Evolutionary conservation across 2,329 filamentous ascomycete genomes (phyloP).

Genomic region (Talaromyces sp.): DNA sequence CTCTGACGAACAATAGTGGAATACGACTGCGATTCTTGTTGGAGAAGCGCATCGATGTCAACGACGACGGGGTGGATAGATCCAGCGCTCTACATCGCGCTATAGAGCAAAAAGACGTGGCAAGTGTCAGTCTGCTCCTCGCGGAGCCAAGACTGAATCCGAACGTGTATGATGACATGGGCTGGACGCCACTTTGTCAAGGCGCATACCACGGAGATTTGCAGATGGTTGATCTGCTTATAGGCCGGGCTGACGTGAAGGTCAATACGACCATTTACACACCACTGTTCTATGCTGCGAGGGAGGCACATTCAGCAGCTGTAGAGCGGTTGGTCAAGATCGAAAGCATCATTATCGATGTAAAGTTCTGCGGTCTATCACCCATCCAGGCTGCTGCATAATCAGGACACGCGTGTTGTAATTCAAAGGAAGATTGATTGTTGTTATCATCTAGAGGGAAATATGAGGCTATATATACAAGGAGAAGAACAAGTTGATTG

Average conservation of each 20-base stretch:
- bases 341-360: neutral
- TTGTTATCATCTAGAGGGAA: too few species aligned
- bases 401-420: too few species aligned
- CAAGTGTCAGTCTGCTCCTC: neutral
- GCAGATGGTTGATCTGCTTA: neutral
- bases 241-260: neutral
- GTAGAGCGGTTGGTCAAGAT: neutral
- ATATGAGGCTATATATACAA: too few species aligned
- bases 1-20: neutral
- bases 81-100: neutral
- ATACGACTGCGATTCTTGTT: neutral
- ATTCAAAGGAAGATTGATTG: too few species aligned
- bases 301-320: neutral
- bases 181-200: neutral
- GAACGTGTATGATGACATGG: neutral
- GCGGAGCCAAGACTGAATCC: neutral
- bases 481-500: neutral
- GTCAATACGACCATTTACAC: neutral
- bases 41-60: neutral
- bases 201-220: neutral
- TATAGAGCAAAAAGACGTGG: neutral
- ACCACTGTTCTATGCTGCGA: neutral
- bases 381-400: neutral
- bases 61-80: neutral
- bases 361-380: neutral